phyloP scores from a whole-genome alignment of 1,139 yeast species.

The Yamadazyma kanchanaburiensis region DNA sequence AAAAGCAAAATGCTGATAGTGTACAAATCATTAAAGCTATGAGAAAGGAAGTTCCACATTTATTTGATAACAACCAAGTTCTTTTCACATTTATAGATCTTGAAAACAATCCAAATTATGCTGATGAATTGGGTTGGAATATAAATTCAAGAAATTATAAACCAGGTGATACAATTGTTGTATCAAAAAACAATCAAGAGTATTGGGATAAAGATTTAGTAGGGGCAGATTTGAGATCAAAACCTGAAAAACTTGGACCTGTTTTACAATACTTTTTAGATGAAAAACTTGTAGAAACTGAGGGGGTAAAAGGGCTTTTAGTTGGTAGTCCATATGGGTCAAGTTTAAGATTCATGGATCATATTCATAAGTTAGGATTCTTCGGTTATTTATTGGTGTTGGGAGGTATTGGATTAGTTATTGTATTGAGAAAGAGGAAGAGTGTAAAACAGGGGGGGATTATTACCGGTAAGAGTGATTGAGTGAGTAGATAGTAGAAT shows the following conservation, averaged over 20 bases:
- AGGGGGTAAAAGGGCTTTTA: conserved; percentile 7
- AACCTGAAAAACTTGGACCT: conserved; percentile 24
- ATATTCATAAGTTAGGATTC: conserved; percentile 42
- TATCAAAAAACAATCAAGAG: conserved; percentile 28
- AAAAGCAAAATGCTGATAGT: conserved; percentile 39
- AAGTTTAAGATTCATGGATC: conserved; percentile 38
- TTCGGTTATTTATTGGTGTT: conserved; percentile 35
- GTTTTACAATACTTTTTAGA: conserved; percentile 29
- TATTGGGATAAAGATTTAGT: conserved; percentile 31
- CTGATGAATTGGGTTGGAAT: conserved; percentile 41
- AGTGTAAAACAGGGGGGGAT: background rate
- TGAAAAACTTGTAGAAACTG: conserved; percentile 11
- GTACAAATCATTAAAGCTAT: conserved; percentile 41
- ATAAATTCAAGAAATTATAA: conserved; percentile 27
- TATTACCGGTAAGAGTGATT: conserved; percentile 2
- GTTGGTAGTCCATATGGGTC: conserved; percentile 45
- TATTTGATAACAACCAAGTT: conserved; percentile 40
- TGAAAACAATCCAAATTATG: conserved; percentile 27
- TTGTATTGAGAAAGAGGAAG: background rate
- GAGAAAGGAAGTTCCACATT: conserved; percentile 48
- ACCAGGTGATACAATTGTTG: conserved; percentile 42
- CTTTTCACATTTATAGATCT: conserved; percentile 53
- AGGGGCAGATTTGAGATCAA: conserved; percentile 28
- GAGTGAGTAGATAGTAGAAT: no score
- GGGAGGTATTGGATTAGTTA: conserved; percentile 3